phyloP scores from a whole-genome alignment of 2,329 filamentous ascomycete genomes.

The Exophiala spinifera region DNA sequence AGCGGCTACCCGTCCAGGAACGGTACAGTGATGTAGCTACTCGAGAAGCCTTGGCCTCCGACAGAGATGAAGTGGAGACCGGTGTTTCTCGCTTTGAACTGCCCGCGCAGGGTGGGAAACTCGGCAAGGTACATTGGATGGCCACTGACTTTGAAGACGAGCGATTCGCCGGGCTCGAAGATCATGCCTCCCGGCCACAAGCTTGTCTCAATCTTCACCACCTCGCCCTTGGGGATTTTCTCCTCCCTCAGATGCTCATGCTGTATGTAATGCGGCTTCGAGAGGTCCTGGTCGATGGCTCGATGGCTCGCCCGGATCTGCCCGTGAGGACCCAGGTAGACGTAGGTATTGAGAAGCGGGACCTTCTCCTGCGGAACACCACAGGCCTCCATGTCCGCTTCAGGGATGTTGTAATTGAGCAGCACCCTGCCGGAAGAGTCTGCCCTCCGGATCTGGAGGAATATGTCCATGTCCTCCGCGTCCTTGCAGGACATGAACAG shows the following conservation, averaged over 20 bases:
- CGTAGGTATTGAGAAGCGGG: slow-evolving; percentile 34
- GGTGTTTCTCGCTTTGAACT: slow-evolving; percentile 7
- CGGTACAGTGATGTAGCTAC: no score
- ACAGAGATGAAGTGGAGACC: no score
- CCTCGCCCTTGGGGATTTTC: slow-evolving; percentile 39
- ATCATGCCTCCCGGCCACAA: slow-evolving; percentile 49
- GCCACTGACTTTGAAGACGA: slow-evolving; percentile 33
- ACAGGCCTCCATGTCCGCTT: no score
- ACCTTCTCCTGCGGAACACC: no score
- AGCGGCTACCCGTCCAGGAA: no score
- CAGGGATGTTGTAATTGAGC: no score
- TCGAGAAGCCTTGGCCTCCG: no score
- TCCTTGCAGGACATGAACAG: slow-evolving; percentile 46
- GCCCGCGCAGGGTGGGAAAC: slow-evolving; percentile 26
- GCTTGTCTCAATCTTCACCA: slow-evolving; percentile 49
- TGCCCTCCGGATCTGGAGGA: slow-evolving; percentile 43
- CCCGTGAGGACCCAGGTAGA: slow-evolving; percentile 44
- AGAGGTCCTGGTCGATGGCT: slow-evolving; percentile 36
- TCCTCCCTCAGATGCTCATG: slow-evolving; percentile 42
- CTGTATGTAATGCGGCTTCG: slow-evolving; percentile 17
- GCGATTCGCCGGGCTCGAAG: slow-evolving; percentile 43
- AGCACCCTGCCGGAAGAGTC: slow-evolving; percentile 32
- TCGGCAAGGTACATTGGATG: slow-evolving; percentile 42
- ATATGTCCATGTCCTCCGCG: slow-evolving; percentile 46
- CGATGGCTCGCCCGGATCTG: slow-evolving; percentile 47